Evolutionary conservation across 768 basidiomycete genomes (phyloP).

Genomic region (Tylopilus felleus): DNA sequence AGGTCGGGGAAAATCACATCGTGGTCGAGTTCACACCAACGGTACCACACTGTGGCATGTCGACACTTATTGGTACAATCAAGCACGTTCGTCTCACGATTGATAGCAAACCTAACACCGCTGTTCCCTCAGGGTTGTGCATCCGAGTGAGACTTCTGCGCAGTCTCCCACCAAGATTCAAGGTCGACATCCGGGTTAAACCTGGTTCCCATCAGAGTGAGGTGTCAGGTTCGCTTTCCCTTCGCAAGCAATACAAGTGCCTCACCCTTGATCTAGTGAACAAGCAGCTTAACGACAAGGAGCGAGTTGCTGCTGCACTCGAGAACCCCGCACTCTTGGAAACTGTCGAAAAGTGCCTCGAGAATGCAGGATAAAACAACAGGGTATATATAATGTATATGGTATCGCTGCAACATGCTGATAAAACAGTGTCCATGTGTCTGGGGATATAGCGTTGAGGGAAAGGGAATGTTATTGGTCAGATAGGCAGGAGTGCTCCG

Average conservation of each 20-base stretch:
- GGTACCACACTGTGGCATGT: conserved; percentile 97
- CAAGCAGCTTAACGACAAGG: conserved; percentile 98
- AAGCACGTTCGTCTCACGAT: not conserved
- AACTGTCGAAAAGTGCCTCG: conserved; percentile 79
- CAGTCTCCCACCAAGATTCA: conserved; percentile 88
- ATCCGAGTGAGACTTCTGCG: conserved; percentile 89
- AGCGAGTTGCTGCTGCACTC: conserved; percentile 93
- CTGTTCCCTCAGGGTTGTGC: conserved; percentile 59
- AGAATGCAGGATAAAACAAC: conserved; percentile 29
- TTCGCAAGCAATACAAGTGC: not conserved
- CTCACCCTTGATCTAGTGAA: conserved; percentile 58
- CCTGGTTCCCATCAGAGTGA: conserved; percentile 97
- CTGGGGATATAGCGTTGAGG: too few species aligned
- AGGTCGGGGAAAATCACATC: conserved; percentile 59
- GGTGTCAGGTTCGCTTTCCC: conserved; percentile 59
- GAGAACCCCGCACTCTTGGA: conserved; percentile 87
- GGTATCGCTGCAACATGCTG: not conserved
- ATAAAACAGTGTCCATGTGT: not conserved
- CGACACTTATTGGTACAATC: conserved; percentile 80
- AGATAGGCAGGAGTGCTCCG: not conserved
- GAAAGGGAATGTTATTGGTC: not conserved
- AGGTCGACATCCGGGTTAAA: conserved; percentile 90
- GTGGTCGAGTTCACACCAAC: conserved; percentile 95
- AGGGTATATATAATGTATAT: not conserved
- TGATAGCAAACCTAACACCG: not conserved